These are phyloP conservation scores for Heritiera fomes DNA, from an alignment of 345 rosid genomes.

Conservation along the genomic window DNA sequence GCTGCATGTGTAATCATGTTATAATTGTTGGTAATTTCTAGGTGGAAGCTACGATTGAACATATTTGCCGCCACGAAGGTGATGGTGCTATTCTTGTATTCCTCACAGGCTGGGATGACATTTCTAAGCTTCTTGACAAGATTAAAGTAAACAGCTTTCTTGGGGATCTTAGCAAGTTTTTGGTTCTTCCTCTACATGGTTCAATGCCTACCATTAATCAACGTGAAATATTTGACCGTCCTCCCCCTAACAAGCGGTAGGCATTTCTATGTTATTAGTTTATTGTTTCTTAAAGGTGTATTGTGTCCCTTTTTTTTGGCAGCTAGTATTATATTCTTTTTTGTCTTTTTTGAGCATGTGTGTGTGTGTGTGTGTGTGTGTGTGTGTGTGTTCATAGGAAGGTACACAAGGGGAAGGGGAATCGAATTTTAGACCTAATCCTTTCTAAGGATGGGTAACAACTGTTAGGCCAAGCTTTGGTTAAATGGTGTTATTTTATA, in stretches of 20 bases:
- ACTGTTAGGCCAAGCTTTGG: too few relatives aligned
- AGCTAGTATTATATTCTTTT: background rate
- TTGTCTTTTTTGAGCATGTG: background rate
- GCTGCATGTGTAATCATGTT: background rate
- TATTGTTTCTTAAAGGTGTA: background rate
- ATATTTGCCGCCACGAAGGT: constrained; percentile 76
- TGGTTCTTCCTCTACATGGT: constrained; percentile 90
- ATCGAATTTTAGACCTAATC: too few relatives aligned
- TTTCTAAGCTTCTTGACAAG: constrained; percentile 77
- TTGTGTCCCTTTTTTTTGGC: background rate
- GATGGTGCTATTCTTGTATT: constrained; percentile 95
- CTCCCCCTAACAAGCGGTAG: constrained; percentile 72
- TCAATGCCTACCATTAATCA: constrained; percentile 92
- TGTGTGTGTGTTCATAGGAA: too few relatives aligned
- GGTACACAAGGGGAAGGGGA: too few relatives aligned
- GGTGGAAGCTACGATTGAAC: constrained; percentile 80
- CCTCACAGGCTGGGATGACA: constrained; percentile 98
- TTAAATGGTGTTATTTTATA: background rate
- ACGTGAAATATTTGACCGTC: constrained; percentile 84
- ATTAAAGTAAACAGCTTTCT: constrained; percentile 69
- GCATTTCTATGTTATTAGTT: constrained; percentile 24
- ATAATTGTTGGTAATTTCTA: constrained; percentile 30
- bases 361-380: too few relatives aligned
- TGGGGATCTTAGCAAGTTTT: constrained; percentile 75
- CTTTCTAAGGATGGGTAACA: too few relatives aligned